Percentiles rank a stretch among this genome's conserved stretches.
phyloP scores from a whole-genome alignment of 2,329 filamentous ascomycete species.

The Botrytis tulipae region DNA sequence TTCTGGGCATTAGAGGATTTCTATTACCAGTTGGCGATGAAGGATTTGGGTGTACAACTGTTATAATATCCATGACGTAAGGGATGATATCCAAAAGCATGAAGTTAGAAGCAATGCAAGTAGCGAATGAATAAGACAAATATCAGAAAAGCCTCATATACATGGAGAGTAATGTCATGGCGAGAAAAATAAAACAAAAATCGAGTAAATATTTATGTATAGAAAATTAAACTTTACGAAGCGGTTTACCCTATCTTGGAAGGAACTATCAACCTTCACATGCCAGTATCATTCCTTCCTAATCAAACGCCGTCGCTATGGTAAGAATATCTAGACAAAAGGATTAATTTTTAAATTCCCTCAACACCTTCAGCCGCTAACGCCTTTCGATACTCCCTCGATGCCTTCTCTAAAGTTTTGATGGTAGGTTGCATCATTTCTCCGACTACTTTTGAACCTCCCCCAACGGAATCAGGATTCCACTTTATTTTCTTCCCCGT shows the following conservation, averaged over 20 bases:
- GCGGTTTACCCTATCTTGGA: neutral
- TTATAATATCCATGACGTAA: slow-evolving; percentile 27
- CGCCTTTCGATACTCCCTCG: slow-evolving; percentile 68
- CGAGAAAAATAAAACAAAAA: neutral
- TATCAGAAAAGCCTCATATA: slow-evolving; percentile 10
- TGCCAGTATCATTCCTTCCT: slow-evolving; percentile 24
- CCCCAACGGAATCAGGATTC: slow-evolving; percentile 66
- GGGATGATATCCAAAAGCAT: slow-evolving; percentile 26
- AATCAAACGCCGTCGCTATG: slow-evolving; percentile 36
- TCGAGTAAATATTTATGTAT: neutral
- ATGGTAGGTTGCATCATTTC: slow-evolving; percentile 74
- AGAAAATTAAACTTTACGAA: slow-evolving; percentile 5
- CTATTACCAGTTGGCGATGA: slow-evolving; percentile 19
- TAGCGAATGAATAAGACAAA: slow-evolving; percentile 14
- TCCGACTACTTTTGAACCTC: slow-evolving; percentile 73
- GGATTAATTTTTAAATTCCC: slow-evolving; percentile 22
- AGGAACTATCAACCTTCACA: slow-evolving; percentile 5
- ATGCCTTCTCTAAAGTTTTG: slow-evolving; percentile 67
- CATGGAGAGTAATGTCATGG: neutral
- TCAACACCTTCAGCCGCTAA: slow-evolving; percentile 57
- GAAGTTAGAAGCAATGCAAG: slow-evolving; percentile 4
- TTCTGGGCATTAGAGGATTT: slow-evolving; percentile 24
- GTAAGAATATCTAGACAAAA: slow-evolving; percentile 2
- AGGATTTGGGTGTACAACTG: slow-evolving; percentile 22
- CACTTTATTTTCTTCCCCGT: slow-evolving; percentile 73